Base-by-base conservation (phyloP, 139 green algal species). In the Asterochloris erici region DNA sequence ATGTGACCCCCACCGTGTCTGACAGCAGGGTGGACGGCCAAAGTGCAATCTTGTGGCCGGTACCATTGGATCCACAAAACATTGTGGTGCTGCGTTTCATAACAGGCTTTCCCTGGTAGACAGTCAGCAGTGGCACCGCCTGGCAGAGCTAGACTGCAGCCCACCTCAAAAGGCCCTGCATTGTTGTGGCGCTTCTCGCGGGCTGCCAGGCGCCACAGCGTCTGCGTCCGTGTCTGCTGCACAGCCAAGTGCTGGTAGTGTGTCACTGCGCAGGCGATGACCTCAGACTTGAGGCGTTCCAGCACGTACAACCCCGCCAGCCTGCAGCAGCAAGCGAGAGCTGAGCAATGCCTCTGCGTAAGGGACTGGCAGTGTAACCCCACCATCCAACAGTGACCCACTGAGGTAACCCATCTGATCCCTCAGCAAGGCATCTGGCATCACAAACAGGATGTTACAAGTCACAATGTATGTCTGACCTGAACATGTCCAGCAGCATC, bases 241-340 rank as follows among this genome's bases (percentile, higher is more conserved):
- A 85, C 63, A 0, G 85, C 85, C 38, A 85, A 38, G 15, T 77
- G 60, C 83, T 87, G 77, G 73, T 79, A 87, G 23, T 83, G 76
- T 1, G 84, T 74, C 2, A 71, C 73, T 16, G 81, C 79, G 12
- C 74, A 61, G 11, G 79, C 63, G 61, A 84, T 29, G 61, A 87
- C 79, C 75, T 87, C 79, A 16, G 27, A 69, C 68, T 79, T 77
- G 27, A 84, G 60, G 27, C 84, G 70, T 60, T 84, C 84, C 74
- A 84, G 60, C 15, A 87, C 60, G 29, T 77, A 82, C 75, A 87
- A 68, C 13, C 79, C 74, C 28, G 79, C 66, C 70, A 88, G 62
- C 63, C 85, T 88, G 77, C 63, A 69, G 15, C 28, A 74, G 27
- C 71, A 73, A 1, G 0, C 23, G 24, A 68, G 11, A 60, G 54